These are phyloP conservation scores for Alternaria sp. DNA, from an alignment of 2,329 filamentous ascomycete species.

Conservation along the genomic window DNA sequence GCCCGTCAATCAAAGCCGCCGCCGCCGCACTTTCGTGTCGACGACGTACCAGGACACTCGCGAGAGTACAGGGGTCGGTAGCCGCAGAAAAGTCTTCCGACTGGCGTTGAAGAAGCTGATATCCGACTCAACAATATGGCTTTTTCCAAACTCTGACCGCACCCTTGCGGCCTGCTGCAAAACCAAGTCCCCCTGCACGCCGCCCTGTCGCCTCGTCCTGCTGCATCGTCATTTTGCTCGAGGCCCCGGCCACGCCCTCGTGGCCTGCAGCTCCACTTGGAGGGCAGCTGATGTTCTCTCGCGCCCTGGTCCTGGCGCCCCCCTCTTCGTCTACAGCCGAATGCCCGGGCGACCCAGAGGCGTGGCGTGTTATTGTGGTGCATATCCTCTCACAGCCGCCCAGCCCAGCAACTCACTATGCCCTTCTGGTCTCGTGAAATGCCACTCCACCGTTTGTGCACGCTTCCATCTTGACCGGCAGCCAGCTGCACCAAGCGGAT, in stretches of 20 bases:
- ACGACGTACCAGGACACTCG: neutral
- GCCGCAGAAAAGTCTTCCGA: slow-evolving; percentile 3
- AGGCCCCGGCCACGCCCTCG: slow-evolving; percentile 24
- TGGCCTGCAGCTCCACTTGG: slow-evolving; percentile 19
- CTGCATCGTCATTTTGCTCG: slow-evolving; percentile 27
- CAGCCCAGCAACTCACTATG: neutral
- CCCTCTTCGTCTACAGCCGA: slow-evolving; percentile 17
- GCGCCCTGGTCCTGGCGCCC: slow-evolving; percentile 20
- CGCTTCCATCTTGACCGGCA: slow-evolving; percentile 2
- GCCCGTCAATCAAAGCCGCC: slow-evolving; percentile 29
- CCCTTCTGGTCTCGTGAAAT: neutral
- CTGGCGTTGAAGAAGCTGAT: neutral
- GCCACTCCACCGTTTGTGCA: slow-evolving; percentile 9
- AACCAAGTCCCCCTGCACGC: neutral
- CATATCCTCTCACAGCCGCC: neutral
- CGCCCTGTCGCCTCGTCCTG: slow-evolving; percentile 17
- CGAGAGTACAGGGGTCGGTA: slow-evolving; percentile 2
- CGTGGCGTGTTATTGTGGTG: slow-evolving; percentile 7
- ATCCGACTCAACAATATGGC: neutral
- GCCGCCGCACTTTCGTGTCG: slow-evolving; percentile 8
- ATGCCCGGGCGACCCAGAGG: slow-evolving; percentile 13
- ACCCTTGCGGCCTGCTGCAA: neutral
- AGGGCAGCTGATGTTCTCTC: slow-evolving; percentile 31
- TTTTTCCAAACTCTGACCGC: neutral
- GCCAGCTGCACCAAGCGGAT: slow-evolving; percentile 1